Base-by-base conservation (phyloP, 2,329 filamentous ascomycete genomes). In the Diaporthe sp. region DNA sequence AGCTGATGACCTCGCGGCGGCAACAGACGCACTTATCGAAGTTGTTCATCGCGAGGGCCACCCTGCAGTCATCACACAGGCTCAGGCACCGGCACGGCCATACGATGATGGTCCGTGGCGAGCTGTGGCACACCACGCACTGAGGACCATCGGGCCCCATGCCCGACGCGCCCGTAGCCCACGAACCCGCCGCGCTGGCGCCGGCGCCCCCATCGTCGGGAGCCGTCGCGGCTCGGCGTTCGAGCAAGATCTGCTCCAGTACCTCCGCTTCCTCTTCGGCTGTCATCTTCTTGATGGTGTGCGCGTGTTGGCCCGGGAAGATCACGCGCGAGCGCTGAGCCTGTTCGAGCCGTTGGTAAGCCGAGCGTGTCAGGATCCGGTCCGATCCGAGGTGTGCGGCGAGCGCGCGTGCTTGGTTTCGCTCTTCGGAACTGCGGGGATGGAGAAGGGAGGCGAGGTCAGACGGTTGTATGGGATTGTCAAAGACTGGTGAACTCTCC, bases 11-110 rank as follows among this genome's bases (percentile, higher is more conserved):
- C 79, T 97, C 94, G 74, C 95, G 91, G 69, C 97, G 90, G 83
- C 97, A 98, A 81, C 96, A 98, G 53, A 98, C 96, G 82, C 97
- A 99, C 82, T 95, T 97, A 78, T 96, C 95, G 82, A 98, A 98
- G 83, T 98, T 98, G 83, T 98, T 97, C 92, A 98, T 96, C 4
- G 97, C 97, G 77, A 98, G 88, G 58, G 95, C 96, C 49, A 98
- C 94, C 44, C 97, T 90, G 82, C 97, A 98, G 79, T 98, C 97
- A 83, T 99, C 97, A 82, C 97, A 98, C 17, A 98, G 89, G 79
- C 95, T 96, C 75, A 99, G 88, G 82, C 97, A 99, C 3, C 97
- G 94, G 82, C 97, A 99, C 0, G 97, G 97, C 97, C 97, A 98
- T 2, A 98, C 93, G 73, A 99, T 94, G 76, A 98, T 94, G 10